phyloP scores from a whole-genome alignment of 139 green algal genomes.

The Pleodorina starrii region DNA sequence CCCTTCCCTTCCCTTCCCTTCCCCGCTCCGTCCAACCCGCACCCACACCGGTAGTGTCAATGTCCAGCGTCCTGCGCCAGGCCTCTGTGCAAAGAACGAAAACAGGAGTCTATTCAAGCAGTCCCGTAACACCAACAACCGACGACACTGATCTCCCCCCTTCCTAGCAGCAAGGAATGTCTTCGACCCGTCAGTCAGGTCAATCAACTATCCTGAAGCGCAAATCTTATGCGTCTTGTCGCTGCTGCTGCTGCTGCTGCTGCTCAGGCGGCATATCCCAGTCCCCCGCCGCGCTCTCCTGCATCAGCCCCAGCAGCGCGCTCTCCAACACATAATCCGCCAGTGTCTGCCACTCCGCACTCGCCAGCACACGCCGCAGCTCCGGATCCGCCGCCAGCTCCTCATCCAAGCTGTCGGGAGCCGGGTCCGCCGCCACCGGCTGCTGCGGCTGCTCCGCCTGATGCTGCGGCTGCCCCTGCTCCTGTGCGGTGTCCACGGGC shows the following conservation, averaged over 20 bases:
- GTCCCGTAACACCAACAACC: no score
- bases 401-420: not conserved
- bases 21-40: not conserved
- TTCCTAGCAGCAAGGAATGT: no score
- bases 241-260: no score
- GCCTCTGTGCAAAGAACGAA: no score
- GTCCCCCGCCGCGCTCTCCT: constrained; percentile 58
- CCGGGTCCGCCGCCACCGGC: no score
- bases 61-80: no score
- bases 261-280: constrained; percentile 45
- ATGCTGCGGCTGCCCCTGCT: not conserved
- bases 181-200: no score
- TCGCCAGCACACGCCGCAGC: constrained; percentile 16
- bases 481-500: not conserved
- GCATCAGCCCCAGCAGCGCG: constrained; percentile 54
- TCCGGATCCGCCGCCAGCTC: constrained; percentile 17
- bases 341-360: constrained; percentile 47
- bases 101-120: no score
- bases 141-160: no score
- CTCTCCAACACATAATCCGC: constrained; percentile 63
- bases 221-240: no score
- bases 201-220: no score
- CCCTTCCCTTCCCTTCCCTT: not conserved
- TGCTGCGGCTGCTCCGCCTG: not conserved
- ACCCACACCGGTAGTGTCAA: no score